Evolutionary conservation across 495 filamentous ascomycete species (phyloP).

Genomic region (Rostrohypoxylon terebratum): DNA sequence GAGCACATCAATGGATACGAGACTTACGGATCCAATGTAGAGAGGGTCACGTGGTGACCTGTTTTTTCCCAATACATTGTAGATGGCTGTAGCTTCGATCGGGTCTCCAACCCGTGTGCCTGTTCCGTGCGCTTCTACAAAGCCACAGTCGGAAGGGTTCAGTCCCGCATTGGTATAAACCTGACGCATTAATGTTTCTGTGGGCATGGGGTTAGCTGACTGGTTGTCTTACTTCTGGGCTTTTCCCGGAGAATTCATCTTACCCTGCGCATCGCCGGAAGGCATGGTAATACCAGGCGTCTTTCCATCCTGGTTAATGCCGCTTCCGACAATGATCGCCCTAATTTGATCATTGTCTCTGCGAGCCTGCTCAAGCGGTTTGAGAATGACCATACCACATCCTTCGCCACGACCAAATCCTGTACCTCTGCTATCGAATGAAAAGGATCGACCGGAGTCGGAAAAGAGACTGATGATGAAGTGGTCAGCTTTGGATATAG

Average conservation of each 20-base stretch:
- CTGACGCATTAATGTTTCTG: constrained; percentile 59
- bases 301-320: constrained; percentile 71
- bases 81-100: constrained; percentile 68
- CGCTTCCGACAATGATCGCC: constrained; percentile 69
- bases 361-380: constrained; percentile 69
- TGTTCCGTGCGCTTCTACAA: constrained; percentile 66
- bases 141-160: constrained; percentile 58
- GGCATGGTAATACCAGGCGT: constrained; percentile 71
- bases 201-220: constrained; percentile 29
- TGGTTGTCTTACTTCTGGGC: neutral
- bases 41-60: constrained; percentile 56
- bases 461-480: constrained; percentile 67
- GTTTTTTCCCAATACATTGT: constrained; percentile 56
- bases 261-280: constrained; percentile 66
- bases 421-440: constrained; percentile 71
- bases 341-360: constrained; percentile 68
- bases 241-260: neutral
- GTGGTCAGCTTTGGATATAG: constrained; percentile 56
- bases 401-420: constrained; percentile 77
- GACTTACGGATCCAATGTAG: constrained; percentile 68
- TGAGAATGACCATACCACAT: constrained; percentile 68
- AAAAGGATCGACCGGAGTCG: constrained; percentile 68
- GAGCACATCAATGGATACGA: neutral
- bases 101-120: constrained; percentile 72
- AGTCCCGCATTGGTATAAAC: constrained; percentile 58